Conservation (phyloP, 805 yeast species). For the Candida dajiaensis region DNA sequence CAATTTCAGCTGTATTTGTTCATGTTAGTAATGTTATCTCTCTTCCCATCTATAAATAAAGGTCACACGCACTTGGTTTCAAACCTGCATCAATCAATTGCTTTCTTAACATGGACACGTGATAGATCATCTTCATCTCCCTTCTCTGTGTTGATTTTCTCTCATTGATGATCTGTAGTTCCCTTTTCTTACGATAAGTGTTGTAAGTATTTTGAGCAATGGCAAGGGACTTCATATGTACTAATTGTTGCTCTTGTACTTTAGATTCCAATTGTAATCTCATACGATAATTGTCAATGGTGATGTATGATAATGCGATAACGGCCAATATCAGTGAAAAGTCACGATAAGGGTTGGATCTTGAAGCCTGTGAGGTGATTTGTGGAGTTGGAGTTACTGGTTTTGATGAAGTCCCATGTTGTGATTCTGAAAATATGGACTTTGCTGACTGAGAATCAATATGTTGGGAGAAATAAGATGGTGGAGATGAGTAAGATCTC, state of each 20-base stretch:
- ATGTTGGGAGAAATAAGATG: slow-evolving; percentile 17
- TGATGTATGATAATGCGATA: slow-evolving; percentile 39
- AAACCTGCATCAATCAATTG: slow-evolving; percentile 52
- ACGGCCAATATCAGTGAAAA: slow-evolving; percentile 37
- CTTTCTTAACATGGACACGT: slow-evolving; percentile 57
- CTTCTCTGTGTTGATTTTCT: slow-evolving; percentile 40
- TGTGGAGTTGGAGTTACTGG: neutral
- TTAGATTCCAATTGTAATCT: slow-evolving; percentile 32
- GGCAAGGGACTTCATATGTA: slow-evolving; percentile 28
- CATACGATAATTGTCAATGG: slow-evolving; percentile 44
- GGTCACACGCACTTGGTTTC: slow-evolving; percentile 36
- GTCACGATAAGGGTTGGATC: slow-evolving; percentile 28
- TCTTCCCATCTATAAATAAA: neutral
- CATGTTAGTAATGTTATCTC: neutral
- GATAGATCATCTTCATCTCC: slow-evolving; percentile 58
- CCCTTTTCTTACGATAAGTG: slow-evolving; percentile 45
- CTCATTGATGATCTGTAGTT: slow-evolving; percentile 46
- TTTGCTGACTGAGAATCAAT: neutral
- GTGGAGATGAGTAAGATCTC: slow-evolving; percentile 11
- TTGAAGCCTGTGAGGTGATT: neutral
- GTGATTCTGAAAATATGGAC: neutral
- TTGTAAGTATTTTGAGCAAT: slow-evolving; percentile 42
- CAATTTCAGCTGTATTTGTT: slow-evolving; percentile 39
- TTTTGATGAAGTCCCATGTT: neutral
- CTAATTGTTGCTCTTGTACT: slow-evolving; percentile 26